Percentiles rank a stretch among this genome's conserved stretches.
phyloP scores from a whole-genome alignment of 2,329 filamentous ascomycete species.

The Calonectria pseudoturangicola region DNA sequence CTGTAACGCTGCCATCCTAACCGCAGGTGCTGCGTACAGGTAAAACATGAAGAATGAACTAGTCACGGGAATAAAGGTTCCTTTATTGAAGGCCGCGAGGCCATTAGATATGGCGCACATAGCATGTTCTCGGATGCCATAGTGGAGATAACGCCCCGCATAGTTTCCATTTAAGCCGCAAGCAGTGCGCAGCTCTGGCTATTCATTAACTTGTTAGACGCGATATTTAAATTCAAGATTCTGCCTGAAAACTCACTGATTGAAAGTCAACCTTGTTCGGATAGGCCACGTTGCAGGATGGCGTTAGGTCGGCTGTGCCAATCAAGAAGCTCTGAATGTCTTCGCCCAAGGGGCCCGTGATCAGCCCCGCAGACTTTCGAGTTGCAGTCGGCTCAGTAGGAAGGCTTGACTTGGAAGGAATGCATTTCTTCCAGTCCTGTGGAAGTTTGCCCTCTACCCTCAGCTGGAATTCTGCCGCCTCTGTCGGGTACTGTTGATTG shows the following conservation, averaged over 20 bases:
- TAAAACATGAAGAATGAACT: conserved; percentile 80
- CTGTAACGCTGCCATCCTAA: conserved; percentile 77
- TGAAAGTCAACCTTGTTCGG: conserved; percentile 10
- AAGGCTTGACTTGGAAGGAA: conserved; percentile 67
- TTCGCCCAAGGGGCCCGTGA: conserved; percentile 44
- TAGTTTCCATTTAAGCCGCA: conserved; percentile 67
- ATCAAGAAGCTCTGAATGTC: conserved; percentile 3
- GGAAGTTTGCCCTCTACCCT: conserved; percentile 69
- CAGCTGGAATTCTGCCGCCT: conserved; percentile 68
- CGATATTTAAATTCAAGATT: conserved; percentile 65
- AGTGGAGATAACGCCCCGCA: conserved; percentile 74
- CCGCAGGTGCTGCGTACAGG: conserved; percentile 73
- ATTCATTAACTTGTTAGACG: background rate
- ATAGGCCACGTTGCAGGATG: background rate
- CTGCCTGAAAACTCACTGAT: conserved; percentile 63
- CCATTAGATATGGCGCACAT: conserved; percentile 76
- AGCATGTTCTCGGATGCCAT: conserved; percentile 76
- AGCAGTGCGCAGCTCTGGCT: conserved; percentile 46
- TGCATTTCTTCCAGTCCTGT: conserved; percentile 66
- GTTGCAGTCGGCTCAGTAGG: conserved; percentile 64
- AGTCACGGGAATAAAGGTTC: conserved; percentile 74
- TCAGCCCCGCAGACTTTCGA: conserved; percentile 66
- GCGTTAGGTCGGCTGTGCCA: background rate
- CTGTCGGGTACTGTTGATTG: conserved; percentile 66
- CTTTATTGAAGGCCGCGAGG: conserved; percentile 73